Conservation (phyloP, 1,284 basidiomycete species). For the Papiliotrema laurentii region DNA sequence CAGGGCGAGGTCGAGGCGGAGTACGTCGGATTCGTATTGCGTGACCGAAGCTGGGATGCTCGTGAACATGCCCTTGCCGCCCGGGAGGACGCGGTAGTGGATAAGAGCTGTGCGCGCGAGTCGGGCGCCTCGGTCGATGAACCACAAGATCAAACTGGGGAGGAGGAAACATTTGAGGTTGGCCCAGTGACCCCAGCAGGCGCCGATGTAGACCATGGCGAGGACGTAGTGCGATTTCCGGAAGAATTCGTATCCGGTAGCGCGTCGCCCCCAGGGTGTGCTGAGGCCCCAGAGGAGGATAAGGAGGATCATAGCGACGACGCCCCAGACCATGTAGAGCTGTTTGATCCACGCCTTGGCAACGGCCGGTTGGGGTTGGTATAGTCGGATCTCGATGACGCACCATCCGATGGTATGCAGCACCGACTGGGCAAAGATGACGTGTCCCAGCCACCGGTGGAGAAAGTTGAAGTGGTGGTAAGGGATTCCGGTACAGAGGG, state of each 20-base stretch:
- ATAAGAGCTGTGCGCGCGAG: slow-evolving; percentile 26
- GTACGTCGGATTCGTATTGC: slow-evolving; percentile 17
- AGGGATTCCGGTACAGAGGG: slow-evolving; percentile 27
- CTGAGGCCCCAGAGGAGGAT: slow-evolving; percentile 25
- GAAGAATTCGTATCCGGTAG: slow-evolving; percentile 34
- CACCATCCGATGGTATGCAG: slow-evolving; percentile 35
- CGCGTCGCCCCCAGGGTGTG: slow-evolving; percentile 15
- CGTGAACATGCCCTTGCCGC: slow-evolving; percentile 24
- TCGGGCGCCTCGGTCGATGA: slow-evolving; percentile 20
- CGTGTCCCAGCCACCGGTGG: slow-evolving; percentile 35
- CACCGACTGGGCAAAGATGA: slow-evolving; percentile 27
- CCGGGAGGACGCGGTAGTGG: slow-evolving; percentile 24
- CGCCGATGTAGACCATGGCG: slow-evolving; percentile 33
- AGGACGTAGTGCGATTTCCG: slow-evolving; percentile 33
- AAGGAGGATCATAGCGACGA: slow-evolving; percentile 26
- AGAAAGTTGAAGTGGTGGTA: slow-evolving; percentile 37
- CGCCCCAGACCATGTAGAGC: slow-evolving; percentile 32
- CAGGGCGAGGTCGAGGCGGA: slow-evolving; percentile 25
- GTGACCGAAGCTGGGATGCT: slow-evolving; percentile 21
- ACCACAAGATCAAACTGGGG: slow-evolving; percentile 28
- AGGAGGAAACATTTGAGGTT: slow-evolving; percentile 32
- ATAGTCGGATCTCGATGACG: slow-evolving; percentile 26
- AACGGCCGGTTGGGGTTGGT: slow-evolving; percentile 32
- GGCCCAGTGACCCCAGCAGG: slow-evolving; percentile 32
- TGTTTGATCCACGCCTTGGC: slow-evolving; percentile 25